Conservation (phyloP, 2,329 filamentous ascomycete genomes). For the Xylariaceae sp. region DNA sequence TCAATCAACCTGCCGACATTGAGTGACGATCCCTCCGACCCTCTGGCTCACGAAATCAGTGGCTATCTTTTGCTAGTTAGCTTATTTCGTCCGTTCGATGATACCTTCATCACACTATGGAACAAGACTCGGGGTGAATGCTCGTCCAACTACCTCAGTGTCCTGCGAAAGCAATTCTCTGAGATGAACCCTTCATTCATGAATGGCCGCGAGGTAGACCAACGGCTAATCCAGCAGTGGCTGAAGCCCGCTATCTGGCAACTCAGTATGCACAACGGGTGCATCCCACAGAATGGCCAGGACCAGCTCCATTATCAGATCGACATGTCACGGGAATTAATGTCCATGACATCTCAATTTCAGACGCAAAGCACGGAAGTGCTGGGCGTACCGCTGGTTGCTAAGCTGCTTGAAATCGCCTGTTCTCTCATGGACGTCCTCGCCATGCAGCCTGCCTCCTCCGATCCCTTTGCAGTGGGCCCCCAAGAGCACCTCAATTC, state of each 20-base stretch:
- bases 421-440: constrained; percentile 70
- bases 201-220: constrained; percentile 47
- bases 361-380: constrained; percentile 68
- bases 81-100: constrained; percentile 62
- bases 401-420: constrained; percentile 74
- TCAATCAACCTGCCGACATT: constrained; percentile 61
- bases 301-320: constrained; percentile 57
- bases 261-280: constrained; percentile 51
- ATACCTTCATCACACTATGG: constrained; percentile 59
- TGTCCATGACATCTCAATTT: constrained; percentile 66
- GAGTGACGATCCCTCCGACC: constrained; percentile 55
- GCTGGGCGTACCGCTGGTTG: constrained; percentile 69
- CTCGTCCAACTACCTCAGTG: constrained; percentile 49
- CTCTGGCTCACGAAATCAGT: constrained; percentile 46
- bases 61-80: constrained; percentile 56
- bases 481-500: constrained; percentile 70
- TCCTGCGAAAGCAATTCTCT: constrained; percentile 57
- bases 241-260: constrained; percentile 61
- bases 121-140: constrained; percentile 58
- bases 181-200: constrained; percentile 49
- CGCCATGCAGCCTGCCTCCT: constrained; percentile 54
- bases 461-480: constrained; percentile 57
- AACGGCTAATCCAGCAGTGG: constrained; percentile 59
- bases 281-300: constrained; percentile 40
- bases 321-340: constrained; percentile 56